phyloP scores from a whole-genome alignment of 2,329 filamentous ascomycete genomes.

The Lecanicillium sp. region DNA sequence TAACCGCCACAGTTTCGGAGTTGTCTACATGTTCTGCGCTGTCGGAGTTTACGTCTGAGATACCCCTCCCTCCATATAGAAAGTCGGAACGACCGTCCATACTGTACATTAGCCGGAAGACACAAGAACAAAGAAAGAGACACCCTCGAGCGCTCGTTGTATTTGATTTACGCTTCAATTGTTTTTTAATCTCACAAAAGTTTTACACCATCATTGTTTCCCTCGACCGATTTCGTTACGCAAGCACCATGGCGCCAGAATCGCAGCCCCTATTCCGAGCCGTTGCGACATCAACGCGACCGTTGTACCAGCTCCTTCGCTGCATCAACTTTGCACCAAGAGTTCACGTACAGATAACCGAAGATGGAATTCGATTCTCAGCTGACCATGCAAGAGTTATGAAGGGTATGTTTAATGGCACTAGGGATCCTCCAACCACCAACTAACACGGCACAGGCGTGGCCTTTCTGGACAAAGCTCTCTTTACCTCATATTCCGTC shows the following conservation, averaged over 20 bases:
- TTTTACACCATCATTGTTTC: background rate
- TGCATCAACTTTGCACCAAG: constrained; percentile 54
- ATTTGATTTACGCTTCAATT: constrained; percentile 13
- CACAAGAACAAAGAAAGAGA: constrained; percentile 21
- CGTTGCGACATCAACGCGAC: constrained; percentile 69
- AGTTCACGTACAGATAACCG: constrained; percentile 64
- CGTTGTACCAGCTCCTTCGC: constrained; percentile 56
- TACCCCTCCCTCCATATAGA: constrained; percentile 31
- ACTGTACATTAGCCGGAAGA: constrained; percentile 29
- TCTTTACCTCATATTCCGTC: constrained; percentile 82
- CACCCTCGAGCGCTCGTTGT: constrained; percentile 19
- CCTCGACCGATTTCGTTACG: constrained; percentile 2
- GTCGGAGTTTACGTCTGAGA: constrained; percentile 95
- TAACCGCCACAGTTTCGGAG: constrained; percentile 61
- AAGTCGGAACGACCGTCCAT: constrained; percentile 18
- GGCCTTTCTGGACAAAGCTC: constrained; percentile 77
- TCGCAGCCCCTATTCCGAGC: constrained; percentile 58
- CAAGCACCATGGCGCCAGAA: constrained; percentile 21
- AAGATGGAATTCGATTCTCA: constrained; percentile 78
- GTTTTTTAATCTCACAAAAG: constrained; percentile 7
- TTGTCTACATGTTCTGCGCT: constrained; percentile 98
- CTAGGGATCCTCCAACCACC: background rate
- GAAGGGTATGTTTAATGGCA: constrained; percentile 57
- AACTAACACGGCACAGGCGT: constrained; percentile 21
- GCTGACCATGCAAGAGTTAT: constrained; percentile 85